Base-by-base conservation (phyloP, 371 early-diverging fungal genomes). In the Lichtheimia hyalospora region DNA sequence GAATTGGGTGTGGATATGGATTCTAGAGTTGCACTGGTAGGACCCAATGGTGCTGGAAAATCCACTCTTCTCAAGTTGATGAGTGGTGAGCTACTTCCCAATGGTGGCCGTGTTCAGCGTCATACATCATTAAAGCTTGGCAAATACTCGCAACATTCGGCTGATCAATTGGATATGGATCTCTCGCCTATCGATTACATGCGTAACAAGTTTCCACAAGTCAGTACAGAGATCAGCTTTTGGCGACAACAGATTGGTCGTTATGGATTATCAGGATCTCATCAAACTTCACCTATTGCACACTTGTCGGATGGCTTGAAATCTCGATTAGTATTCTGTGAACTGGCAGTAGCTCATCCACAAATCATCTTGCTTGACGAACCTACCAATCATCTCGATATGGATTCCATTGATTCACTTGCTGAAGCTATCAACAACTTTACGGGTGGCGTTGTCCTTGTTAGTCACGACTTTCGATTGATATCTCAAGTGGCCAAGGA, bases 381-480 rank as follows among this genome's bases (percentile, higher is more conserved):
- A 89, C 99, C 99, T 70, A 94, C 94, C 50, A 93, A 94, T 75
- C 92, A 91, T 70, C 82, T 89, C 80, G 93, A 96, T 73, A 96
- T 96, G 80, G 94, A 94, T 69, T 92, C 95, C 54, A 98, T 99
- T 63, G 99, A 99, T 71, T 92, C 96, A 10, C 80, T 99, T 64
- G 97, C 97, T 43, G 89, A 94, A 41, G 99, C 98, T 34, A 94
- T 99, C 81, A 94, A 96, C 71, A 73, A 77, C 49, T 99, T 92
- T 81, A 80, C 89, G 51, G 99, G 99, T 52, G 99, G 97, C 68
- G 95, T 99, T 43, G 98, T 99, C 21, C 86, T 99, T 60, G 99
- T 99, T 18, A 93, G 93, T 68, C 99, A 99, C 93, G 99, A 99
- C 84, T 95, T 99, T 88, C 87, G 97, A 58, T 87, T 99, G 63